phyloP scores from a whole-genome alignment of 2,329 filamentous ascomycete genomes.

The Pseudofabraea citricarpa region DNA sequence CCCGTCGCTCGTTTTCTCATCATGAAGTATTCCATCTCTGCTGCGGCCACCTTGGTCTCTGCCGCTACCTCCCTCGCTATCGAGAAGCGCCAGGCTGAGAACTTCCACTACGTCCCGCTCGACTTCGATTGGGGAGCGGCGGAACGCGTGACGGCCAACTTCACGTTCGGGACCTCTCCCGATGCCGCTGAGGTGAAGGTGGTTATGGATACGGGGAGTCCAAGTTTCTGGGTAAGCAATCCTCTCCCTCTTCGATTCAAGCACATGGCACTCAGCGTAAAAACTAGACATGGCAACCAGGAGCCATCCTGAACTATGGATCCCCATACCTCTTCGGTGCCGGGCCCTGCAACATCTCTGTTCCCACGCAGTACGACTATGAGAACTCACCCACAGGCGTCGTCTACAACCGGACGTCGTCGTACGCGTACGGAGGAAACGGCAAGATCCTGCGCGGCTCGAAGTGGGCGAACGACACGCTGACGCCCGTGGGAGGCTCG shows the following conservation, averaged over 20 bases:
- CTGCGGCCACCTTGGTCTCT: background rate
- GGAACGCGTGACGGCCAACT: slow-evolving; percentile 12
- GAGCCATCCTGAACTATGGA: slow-evolving; percentile 12
- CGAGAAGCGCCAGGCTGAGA: background rate
- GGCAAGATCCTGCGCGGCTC: slow-evolving; percentile 9
- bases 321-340: slow-evolving; percentile 10
- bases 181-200: slow-evolving; percentile 7
- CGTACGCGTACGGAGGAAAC: slow-evolving; percentile 13
- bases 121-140: slow-evolving; percentile 12
- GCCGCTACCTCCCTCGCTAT: background rate
- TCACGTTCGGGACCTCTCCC: slow-evolving; percentile 10
- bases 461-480: slow-evolving; percentile 18
- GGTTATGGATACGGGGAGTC: slow-evolving; percentile 15
- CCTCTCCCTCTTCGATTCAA: background rate
- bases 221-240: slow-evolving; percentile 13
- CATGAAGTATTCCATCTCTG: background rate
- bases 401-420: slow-evolving; percentile 5
- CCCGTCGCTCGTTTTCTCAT: background rate
- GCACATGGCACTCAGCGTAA: background rate
- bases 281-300: slow-evolving; percentile 9
- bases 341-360: slow-evolving; percentile 13
- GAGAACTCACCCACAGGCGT: slow-evolving; percentile 7
- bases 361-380: slow-evolving; percentile 10
- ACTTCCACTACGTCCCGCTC: slow-evolving; percentile 14
- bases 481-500: slow-evolving; percentile 18